These are phyloP conservation scores for Fusarium equiseti DNA, from an alignment of 2,329 filamentous ascomycete species.

Conservation along the genomic window DNA sequence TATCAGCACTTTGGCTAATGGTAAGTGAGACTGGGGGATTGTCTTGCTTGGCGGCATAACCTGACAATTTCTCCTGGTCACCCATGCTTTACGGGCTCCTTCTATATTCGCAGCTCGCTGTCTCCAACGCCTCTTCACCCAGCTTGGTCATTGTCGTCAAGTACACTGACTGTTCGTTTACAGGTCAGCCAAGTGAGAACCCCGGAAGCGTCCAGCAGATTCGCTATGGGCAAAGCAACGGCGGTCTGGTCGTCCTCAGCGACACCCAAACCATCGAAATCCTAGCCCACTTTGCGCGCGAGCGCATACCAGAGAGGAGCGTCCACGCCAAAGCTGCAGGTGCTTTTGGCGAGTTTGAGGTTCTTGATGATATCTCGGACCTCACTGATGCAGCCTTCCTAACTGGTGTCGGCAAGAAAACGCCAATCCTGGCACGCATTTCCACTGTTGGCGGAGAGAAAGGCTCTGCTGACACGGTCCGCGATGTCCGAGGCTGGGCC, in stretches of 20 bases:
- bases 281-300: constrained; percentile 68
- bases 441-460: constrained; percentile 68
- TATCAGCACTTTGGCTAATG: too few relatives aligned
- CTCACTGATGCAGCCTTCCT: constrained; percentile 28
- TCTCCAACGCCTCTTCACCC: too few relatives aligned
- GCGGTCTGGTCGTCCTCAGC: constrained; percentile 59
- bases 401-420: constrained; percentile 17
- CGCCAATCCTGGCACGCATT: neutral
- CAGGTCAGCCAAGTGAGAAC: constrained; percentile 44
- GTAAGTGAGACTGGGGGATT: too few relatives aligned
- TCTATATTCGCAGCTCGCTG: too few relatives aligned
- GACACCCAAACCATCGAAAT: constrained; percentile 68
- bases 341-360: constrained; percentile 24
- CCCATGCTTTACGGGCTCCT: too few relatives aligned
- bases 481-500: constrained; percentile 75
- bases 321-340: constrained; percentile 29
- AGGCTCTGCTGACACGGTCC: constrained; percentile 73
- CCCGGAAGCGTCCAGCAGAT: constrained; percentile 41
- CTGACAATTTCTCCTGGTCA: too few relatives aligned
- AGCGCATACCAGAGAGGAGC: constrained; percentile 66
- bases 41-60: too few relatives aligned
- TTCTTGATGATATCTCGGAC: constrained; percentile 24
- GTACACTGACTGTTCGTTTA: too few relatives aligned
- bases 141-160: too few relatives aligned
- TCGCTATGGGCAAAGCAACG: constrained; percentile 44